Evolutionary conservation across 1,284 basidiomycete species (phyloP).

Genomic region (Boletus mariae): DNA sequence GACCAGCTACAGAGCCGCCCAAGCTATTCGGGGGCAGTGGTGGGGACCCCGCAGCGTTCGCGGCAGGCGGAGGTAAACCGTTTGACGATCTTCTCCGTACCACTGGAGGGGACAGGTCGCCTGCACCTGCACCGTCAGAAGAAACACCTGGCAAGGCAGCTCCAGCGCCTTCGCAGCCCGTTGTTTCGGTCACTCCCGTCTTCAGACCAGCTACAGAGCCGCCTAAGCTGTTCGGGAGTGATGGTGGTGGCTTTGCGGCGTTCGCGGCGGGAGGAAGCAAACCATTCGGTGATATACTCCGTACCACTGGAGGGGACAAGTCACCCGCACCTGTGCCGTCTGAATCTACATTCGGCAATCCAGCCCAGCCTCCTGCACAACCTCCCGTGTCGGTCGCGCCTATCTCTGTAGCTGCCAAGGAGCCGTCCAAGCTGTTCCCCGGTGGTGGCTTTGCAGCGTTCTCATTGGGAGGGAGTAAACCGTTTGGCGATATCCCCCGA

Average conservation of each 20-base stretch:
- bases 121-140: constrained; percentile 4
- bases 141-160: constrained; percentile 10
- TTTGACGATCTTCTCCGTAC: constrained; percentile 40
- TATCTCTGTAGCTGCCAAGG: background rate
- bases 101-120: constrained; percentile 21
- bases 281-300: constrained; percentile 42
- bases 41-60: constrained; percentile 30
- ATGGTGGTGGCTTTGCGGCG: constrained; percentile 26
- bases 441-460: background rate
- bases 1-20: background rate
- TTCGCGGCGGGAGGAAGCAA: constrained; percentile 31
- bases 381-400: background rate
- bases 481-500: background rate
- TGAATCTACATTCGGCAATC: background rate
- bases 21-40: constrained; percentile 2
- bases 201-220: background rate
- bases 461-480: background rate
- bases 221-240: background rate
- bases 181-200: background rate
- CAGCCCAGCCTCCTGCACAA: background rate
- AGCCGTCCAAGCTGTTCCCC: background rate
- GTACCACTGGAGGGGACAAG: constrained; percentile 26
- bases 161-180: background rate
- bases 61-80: constrained; percentile 31
- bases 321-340: background rate